Evolutionary conservation across 306 rosid genomes (phyloP).

Genomic region (Casuarina cunninghamiana): DNA sequence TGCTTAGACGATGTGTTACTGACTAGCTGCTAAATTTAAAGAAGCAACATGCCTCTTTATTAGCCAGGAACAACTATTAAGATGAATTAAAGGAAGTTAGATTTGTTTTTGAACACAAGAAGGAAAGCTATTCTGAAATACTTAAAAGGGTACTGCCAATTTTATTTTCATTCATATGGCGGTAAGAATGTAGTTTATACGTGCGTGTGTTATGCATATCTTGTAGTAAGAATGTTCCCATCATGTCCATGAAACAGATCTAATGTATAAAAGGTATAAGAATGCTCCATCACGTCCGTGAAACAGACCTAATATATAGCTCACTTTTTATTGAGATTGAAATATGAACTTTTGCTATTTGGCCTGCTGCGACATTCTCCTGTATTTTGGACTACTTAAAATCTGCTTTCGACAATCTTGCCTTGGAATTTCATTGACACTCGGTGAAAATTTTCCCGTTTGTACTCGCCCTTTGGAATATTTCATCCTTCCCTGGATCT

Average conservation of each 20-base stretch:
- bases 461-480: not conserved
- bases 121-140: not conserved
- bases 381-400: not conserved
- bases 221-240: not conserved
- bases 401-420: not conserved
- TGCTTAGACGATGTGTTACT: not conserved
- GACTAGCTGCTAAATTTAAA: not conserved
- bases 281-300: not conserved
- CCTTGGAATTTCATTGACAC: not conserved
- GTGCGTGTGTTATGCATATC: too few relatives aligned
- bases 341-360: not conserved
- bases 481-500: not conserved
- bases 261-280: not conserved
- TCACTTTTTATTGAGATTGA: not conserved
- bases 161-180: not conserved
- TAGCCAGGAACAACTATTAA: not conserved
- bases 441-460: not conserved
- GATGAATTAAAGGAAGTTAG: not conserved
- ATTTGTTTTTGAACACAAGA: not conserved
- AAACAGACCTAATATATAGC: not conserved
- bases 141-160: not conserved
- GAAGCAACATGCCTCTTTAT: not conserved
- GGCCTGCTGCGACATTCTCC: not conserved
- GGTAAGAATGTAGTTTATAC: too few relatives aligned
- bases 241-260: not conserved